phyloP scores from a whole-genome alignment of 495 filamentous ascomycete genomes.

The Apodospora peruviana region DNA sequence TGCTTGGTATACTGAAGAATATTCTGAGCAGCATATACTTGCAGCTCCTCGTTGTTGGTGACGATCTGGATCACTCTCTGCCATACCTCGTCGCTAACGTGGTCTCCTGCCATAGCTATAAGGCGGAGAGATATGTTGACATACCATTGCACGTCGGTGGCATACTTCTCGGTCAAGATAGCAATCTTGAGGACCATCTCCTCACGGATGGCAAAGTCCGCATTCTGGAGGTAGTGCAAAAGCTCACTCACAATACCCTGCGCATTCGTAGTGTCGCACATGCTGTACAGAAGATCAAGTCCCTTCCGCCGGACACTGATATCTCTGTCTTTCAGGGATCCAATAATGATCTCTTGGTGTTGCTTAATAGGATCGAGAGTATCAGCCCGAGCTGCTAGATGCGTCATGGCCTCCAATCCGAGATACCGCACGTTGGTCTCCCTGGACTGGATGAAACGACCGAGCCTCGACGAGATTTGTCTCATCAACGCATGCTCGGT shows the following conservation, averaged over 20 bases:
- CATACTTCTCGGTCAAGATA: slow-evolving; percentile 97
- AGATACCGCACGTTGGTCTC: slow-evolving; percentile 98
- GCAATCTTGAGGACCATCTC: slow-evolving; percentile 99
- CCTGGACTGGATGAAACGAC: slow-evolving; percentile 92
- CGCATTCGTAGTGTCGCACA: slow-evolving; percentile 94
- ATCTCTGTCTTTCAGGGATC: slow-evolving; percentile 88
- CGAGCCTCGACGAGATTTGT: slow-evolving; percentile 88
- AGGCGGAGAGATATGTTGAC: slow-evolving; percentile 94
- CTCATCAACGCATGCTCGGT: slow-evolving; percentile 94
- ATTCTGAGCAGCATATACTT: slow-evolving; percentile 92
- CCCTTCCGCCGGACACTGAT: slow-evolving; percentile 96
- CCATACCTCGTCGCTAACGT: slow-evolving; percentile 99
- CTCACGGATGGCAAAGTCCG: slow-evolving; percentile 95
- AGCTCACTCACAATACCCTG: slow-evolving; percentile 90
- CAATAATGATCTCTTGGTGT: slow-evolving; percentile 92
- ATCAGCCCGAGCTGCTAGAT: slow-evolving; percentile 90
- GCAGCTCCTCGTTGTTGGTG: slow-evolving; percentile 97
- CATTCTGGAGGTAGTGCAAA: slow-evolving; percentile 87
- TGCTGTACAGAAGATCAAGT: slow-evolving; percentile 95
- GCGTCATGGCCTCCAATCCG: slow-evolving; percentile 95
- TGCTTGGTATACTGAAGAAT: slow-evolving; percentile 84
- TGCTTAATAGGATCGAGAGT: slow-evolving; percentile 97
- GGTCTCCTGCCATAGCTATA: slow-evolving; percentile 94
- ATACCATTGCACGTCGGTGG: slow-evolving; percentile 98
- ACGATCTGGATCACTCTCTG: slow-evolving; percentile 98